A percentile compares a stretch with the other conserved stretches of the same genome.
These are phyloP conservation scores for Penicillium occitanis DNA, from an alignment of 2,329 filamentous ascomycete genomes.

Conservation along the genomic window DNA sequence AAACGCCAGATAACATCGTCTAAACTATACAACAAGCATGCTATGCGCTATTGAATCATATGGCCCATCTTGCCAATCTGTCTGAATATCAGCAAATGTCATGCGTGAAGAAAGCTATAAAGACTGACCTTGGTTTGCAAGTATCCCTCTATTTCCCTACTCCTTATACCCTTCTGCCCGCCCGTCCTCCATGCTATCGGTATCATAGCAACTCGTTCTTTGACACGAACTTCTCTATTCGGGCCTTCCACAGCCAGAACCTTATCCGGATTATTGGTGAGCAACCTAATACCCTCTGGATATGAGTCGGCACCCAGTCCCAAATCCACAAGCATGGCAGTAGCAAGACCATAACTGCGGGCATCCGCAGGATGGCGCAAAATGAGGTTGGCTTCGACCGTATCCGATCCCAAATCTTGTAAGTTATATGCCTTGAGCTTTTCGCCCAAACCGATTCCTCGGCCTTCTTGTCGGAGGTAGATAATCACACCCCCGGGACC, in stretches of 20 bases:
- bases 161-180: constrained; percentile 74
- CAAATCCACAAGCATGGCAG: constrained; percentile 86
- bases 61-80: constrained; percentile 88
- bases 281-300: constrained; percentile 61
- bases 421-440: constrained; percentile 98
- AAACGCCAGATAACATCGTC: constrained; percentile 12
- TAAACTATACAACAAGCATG: constrained; percentile 5
- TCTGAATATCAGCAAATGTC: constrained; percentile 2
- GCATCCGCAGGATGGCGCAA: constrained; percentile 92
- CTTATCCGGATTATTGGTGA: constrained; percentile 98
- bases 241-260: constrained; percentile 91
- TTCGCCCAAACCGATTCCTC: constrained; percentile 89
- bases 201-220: constrained; percentile 91
- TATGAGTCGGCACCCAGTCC: constrained; percentile 68
- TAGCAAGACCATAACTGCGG: constrained; percentile 91
- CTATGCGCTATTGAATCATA: constrained; percentile 53
- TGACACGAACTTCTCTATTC: constrained; percentile 80
- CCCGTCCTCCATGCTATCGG: constrained; percentile 86
- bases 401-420: constrained; percentile 95
- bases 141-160: constrained; percentile 89
- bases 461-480: constrained; percentile 92
- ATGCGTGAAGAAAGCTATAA: background rate
- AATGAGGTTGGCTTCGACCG: constrained; percentile 90
- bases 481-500: constrained; percentile 83
- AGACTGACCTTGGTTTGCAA: constrained; percentile 81